A percentile compares a stretch with the other conserved stretches of the same genome.
Conservation (phyloP, 495 filamentous ascomycete genomes). For the Rostrohypoxylon terebratum region DNA sequence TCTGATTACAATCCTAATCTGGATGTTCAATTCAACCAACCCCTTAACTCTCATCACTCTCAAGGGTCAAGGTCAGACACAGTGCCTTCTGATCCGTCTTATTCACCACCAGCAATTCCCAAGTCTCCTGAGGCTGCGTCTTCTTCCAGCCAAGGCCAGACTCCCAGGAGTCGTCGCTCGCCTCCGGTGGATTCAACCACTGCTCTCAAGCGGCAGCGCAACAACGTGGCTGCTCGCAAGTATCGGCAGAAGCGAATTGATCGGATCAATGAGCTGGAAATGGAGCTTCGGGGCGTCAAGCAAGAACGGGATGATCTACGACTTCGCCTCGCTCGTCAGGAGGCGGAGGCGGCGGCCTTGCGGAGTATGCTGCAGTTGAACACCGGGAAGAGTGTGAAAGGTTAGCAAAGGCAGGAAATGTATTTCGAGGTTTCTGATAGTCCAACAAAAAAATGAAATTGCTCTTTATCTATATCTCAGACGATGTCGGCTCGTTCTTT, state of each 20-base stretch:
- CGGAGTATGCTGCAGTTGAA: constrained; percentile 58
- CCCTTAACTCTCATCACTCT: constrained; percentile 20
- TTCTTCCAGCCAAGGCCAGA: constrained; percentile 23
- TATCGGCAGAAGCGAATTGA: constrained; percentile 79
- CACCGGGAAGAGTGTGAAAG: constrained; percentile 41
- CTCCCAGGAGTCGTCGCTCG: constrained; percentile 38
- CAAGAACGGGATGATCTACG: constrained; percentile 74
- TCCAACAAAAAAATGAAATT: constrained; percentile 37
- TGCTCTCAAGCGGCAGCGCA: constrained; percentile 68
- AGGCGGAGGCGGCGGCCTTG: constrained; percentile 67
- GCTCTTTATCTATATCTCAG: constrained; percentile 48
- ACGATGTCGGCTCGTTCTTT: constrained; percentile 61
- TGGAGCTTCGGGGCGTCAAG: constrained; percentile 67
- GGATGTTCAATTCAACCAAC: constrained; percentile 39
- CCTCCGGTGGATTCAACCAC: constrained; percentile 43
- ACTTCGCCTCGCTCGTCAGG: constrained; percentile 69
- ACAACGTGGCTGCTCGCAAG: constrained; percentile 76
- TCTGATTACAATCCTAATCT: constrained; percentile 32
- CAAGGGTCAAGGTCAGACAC: constrained; percentile 19
- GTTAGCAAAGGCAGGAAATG: constrained; percentile 35
- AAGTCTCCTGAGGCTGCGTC: constrained; percentile 26
- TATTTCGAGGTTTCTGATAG: constrained; percentile 34
- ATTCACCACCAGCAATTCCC: constrained; percentile 32
- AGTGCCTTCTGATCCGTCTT: constrained; percentile 29
- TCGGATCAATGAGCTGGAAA: constrained; percentile 71